These are phyloP conservation scores for Senna siamea DNA, from an alignment of 306 rosid species.

Conservation along the genomic window DNA sequence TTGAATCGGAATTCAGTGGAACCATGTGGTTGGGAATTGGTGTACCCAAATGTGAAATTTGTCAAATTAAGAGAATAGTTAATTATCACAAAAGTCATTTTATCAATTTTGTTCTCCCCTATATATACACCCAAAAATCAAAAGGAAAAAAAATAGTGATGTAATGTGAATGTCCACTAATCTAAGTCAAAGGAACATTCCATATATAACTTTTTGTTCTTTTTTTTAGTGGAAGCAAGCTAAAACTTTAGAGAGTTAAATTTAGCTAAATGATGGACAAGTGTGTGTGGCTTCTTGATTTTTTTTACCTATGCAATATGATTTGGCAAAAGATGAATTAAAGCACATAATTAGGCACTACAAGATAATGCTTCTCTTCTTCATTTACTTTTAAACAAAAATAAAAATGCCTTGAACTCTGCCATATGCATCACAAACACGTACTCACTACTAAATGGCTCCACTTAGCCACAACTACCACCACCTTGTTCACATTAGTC, in stretches of 20 bases:
- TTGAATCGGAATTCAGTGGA: neutral
- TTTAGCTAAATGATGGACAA: neutral
- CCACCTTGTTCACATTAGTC: neutral
- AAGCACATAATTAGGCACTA: neutral
- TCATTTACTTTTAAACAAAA: neutral
- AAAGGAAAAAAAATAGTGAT: neutral
- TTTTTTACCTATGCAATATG: neutral
- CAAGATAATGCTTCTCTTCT: neutral
- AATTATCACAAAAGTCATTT: neutral
- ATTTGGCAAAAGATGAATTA: neutral
- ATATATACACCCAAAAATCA: neutral
- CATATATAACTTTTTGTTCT: too few species aligned
- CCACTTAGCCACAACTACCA: neutral
- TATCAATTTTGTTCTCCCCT: neutral
- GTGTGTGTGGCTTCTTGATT: neutral
- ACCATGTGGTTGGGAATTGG: neutral
- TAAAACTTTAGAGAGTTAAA: neutral
- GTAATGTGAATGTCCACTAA: neutral
- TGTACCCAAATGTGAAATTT: constrained; percentile 3
- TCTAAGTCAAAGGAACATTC: neutral
- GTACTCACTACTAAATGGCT: neutral
- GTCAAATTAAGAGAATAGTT: too few species aligned
- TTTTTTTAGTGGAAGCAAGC: neutral
- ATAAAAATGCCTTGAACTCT: neutral
- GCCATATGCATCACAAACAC: neutral